phyloP scores from a whole-genome alignment of 2,329 filamentous ascomycete species.

The Metarhizium album region DNA sequence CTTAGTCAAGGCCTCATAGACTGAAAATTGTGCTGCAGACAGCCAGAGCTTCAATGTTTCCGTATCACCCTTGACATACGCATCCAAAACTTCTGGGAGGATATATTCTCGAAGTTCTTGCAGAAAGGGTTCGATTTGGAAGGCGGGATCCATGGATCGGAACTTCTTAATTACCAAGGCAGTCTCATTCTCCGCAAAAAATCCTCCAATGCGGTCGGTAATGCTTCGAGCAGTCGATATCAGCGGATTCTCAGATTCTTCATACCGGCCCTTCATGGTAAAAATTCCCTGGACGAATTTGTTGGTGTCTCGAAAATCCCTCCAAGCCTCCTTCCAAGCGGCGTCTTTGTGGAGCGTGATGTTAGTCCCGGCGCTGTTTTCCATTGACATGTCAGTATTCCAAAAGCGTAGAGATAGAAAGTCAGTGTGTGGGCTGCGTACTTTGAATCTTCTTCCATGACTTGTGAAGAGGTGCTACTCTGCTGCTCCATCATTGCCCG shows the following conservation, averaged over 20 bases:
- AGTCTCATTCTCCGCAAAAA: conserved; percentile 98
- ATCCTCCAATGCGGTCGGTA: conserved; percentile 83
- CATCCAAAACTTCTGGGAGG: conserved; percentile 89
- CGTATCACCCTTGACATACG: conserved; percentile 92
- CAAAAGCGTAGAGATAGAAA: background rate
- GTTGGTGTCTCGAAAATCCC: conserved; percentile 83
- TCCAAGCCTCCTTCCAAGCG: conserved; percentile 97
- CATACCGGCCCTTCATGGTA: conserved; percentile 74
- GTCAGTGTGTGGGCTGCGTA: conserved; percentile 32
- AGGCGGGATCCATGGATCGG: conserved; percentile 86
- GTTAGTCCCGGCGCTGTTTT: conserved; percentile 76
- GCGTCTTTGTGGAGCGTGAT: conserved; percentile 94
- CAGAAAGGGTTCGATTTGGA: conserved; percentile 91
- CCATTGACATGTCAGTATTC: background rate
- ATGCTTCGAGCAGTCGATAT: conserved; percentile 90
- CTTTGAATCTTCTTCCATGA: conserved; percentile 76
- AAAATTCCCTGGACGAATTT: conserved; percentile 83
- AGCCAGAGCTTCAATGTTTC: conserved; percentile 91
- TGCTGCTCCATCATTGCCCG: conserved; percentile 64
- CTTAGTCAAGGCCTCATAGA: conserved; percentile 93
- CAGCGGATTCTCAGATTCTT: conserved; percentile 94
- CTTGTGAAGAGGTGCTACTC: conserved; percentile 40
- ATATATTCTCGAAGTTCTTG: conserved; percentile 97
- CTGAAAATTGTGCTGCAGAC: conserved; percentile 88
- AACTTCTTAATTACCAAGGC: conserved; percentile 98